These are phyloP conservation scores for Neurospora sp. DNA, from an alignment of 495 filamentous ascomycete species.

Conservation along the genomic window DNA sequence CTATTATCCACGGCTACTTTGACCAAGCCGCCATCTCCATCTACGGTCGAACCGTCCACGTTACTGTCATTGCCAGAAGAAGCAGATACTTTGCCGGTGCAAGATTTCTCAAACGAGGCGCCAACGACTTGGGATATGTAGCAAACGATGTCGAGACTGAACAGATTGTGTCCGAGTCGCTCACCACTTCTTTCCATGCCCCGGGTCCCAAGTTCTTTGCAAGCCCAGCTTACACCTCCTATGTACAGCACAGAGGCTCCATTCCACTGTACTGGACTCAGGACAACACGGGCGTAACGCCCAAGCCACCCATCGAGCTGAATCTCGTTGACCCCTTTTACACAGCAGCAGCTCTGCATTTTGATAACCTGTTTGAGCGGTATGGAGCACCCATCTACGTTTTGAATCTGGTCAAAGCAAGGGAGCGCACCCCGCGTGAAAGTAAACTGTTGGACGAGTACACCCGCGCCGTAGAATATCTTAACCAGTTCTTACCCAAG, in stretches of 20 bases:
- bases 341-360: slow-evolving; percentile 89
- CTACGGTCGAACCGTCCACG: slow-evolving; percentile 77
- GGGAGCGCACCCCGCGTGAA: slow-evolving; percentile 85
- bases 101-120: slow-evolving; percentile 85
- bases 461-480: slow-evolving; percentile 76
- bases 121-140: slow-evolving; percentile 93
- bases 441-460: slow-evolving; percentile 85
- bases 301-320: slow-evolving; percentile 90
- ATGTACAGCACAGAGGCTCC: slow-evolving; percentile 92
- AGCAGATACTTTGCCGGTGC: slow-evolving; percentile 93
- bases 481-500: slow-evolving; percentile 85
- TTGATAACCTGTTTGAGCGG: slow-evolving; percentile 88
- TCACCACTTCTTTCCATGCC: slow-evolving; percentile 91
- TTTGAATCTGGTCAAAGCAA: slow-evolving; percentile 85
- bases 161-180: slow-evolving; percentile 89
- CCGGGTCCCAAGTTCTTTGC: slow-evolving; percentile 77
- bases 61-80: slow-evolving; percentile 84
- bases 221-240: slow-evolving; percentile 88
- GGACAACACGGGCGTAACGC: slow-evolving; percentile 88
- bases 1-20: slow-evolving; percentile 92
- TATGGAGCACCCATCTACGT: slow-evolving; percentile 89
- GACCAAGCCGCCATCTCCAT: slow-evolving; percentile 80
- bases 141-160: slow-evolving; percentile 99
- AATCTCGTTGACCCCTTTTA: slow-evolving; percentile 95
- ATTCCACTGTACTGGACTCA: slow-evolving; percentile 98